Evolutionary conservation across 352 stramenopile species (phyloP).

Genomic region (Pythium aphanidermatum): DNA sequence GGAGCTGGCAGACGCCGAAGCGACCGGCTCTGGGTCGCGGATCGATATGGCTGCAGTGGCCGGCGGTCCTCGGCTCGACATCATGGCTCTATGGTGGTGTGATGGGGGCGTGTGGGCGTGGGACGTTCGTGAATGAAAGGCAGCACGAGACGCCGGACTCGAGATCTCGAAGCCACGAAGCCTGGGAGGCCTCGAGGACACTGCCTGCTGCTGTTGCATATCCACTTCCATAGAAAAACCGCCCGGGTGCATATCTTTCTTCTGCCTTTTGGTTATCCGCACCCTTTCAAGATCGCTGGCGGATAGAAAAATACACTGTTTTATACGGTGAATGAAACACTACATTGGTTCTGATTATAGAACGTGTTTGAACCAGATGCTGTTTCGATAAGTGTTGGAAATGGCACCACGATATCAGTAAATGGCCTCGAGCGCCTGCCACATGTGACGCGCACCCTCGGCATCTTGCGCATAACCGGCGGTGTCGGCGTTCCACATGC

Average conservation of each 20-base stretch:
- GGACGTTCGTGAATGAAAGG: too few relatives aligned
- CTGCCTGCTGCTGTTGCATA: slow-evolving; percentile 5
- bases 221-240: slow-evolving; percentile 28
- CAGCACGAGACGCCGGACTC: too few relatives aligned
- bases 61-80: too few relatives aligned
- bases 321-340: slow-evolving; percentile 3
- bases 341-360: not conserved
- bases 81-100: too few relatives aligned
- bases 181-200: not conserved
- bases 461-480: slow-evolving; percentile 41
- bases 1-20: not conserved
- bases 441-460: slow-evolving; percentile 48
- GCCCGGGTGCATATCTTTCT: slow-evolving; percentile 20
- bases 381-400: slow-evolving; percentile 10
- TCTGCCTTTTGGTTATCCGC: slow-evolving; percentile 23
- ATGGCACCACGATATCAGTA: too few relatives aligned
- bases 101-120: too few relatives aligned
- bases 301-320: slow-evolving; percentile 25
- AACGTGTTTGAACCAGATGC: slow-evolving; percentile 8
- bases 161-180: too few relatives aligned
- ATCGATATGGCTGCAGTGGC: not conserved
- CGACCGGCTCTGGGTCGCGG: too few relatives aligned
- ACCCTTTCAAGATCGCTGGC: slow-evolving; percentile 23
- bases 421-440: slow-evolving; percentile 34
- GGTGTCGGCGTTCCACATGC: slow-evolving; percentile 81